Evolutionary conservation across 1,284 basidiomycete species (phyloP).

Genomic region (Ceratobasidium sp.): DNA sequence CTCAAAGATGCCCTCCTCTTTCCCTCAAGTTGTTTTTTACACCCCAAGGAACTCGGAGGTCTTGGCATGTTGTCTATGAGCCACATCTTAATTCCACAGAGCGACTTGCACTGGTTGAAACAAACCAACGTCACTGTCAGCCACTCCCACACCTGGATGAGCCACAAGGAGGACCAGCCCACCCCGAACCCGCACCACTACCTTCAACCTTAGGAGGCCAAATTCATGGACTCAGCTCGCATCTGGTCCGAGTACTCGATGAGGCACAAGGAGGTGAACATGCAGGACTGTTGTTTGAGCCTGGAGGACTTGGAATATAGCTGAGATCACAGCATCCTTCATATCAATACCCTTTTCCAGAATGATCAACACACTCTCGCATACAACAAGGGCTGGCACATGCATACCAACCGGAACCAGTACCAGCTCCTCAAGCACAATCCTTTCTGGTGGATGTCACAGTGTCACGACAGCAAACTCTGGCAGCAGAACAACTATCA

Average conservation of each 20-base stretch:
- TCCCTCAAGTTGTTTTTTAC: constrained; percentile 97
- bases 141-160: constrained; percentile 98
- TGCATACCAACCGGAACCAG: constrained; percentile 97
- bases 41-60: constrained; percentile 97
- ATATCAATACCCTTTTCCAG: constrained; percentile 98
- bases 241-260: constrained; percentile 99
- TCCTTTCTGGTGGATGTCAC: constrained; percentile 99
- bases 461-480: constrained; percentile 97
- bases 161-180: constrained; percentile 92
- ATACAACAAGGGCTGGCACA: constrained; percentile 76
- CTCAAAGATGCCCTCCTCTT: constrained; percentile 99
- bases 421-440: constrained; percentile 96
- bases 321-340: constrained; percentile 98
- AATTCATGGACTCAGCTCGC: constrained; percentile 97
- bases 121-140: constrained; percentile 97
- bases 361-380: constrained; percentile 92
- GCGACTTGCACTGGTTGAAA: constrained; percentile 97
- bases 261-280: constrained; percentile 99
- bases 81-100: constrained; percentile 97
- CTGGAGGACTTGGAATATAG: constrained; percentile 98
- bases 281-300: constrained; percentile 95
- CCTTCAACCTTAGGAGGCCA: constrained; percentile 98
- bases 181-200: constrained; percentile 99
- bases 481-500: constrained; percentile 99
- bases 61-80: constrained; percentile 99